Percentiles rank a stretch among this genome's conserved stretches.
Evolutionary conservation across 2,329 filamentous ascomycete genomes (phyloP).

Genomic region (Phyllosticta citriasiana): DNA sequence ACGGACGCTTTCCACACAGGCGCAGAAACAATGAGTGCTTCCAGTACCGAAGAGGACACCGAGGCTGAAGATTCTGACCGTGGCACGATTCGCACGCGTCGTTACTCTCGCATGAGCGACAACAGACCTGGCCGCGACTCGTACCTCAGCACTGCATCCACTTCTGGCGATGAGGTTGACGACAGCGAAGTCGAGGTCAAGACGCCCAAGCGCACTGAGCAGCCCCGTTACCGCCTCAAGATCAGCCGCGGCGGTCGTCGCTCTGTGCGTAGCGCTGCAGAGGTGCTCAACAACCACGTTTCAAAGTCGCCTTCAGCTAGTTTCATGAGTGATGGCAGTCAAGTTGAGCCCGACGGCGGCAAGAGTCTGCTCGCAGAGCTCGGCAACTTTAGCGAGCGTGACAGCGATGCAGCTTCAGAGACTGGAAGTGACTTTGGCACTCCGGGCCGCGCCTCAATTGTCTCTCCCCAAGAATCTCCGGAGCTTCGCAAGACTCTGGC

Average conservation of each 20-base stretch:
- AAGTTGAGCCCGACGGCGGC: conserved; percentile 40
- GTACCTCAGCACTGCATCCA: conserved; percentile 80
- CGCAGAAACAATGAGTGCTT: conserved; percentile 59
- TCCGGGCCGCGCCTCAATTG: conserved; percentile 3
- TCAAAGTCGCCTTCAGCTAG: conserved; percentile 49
- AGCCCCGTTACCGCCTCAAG: conserved; percentile 61
- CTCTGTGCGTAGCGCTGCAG: conserved; percentile 37
- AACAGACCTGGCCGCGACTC: conserved; percentile 45
- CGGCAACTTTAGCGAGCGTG: conserved; percentile 66
- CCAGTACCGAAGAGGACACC: conserved; percentile 70
- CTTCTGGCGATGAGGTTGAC: conserved; percentile 66
- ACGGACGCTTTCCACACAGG: conserved; percentile 94
- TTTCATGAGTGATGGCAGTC: conserved; percentile 35
- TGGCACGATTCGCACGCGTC: conserved; percentile 23
- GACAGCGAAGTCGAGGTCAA: conserved; percentile 44
- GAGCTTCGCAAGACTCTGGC: conserved; percentile 3
- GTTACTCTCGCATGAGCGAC: conserved; percentile 30
- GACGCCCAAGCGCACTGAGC: conserved; percentile 54
- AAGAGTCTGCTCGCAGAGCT: conserved; percentile 90
- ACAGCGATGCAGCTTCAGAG: conserved; percentile 46
- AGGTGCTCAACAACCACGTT: conserved; percentile 46
- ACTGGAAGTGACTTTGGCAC: conserved; percentile 21
- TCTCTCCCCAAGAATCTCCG: conserved; percentile 8
- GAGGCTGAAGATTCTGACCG: conserved; percentile 58
- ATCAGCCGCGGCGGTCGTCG: conserved; percentile 52